Base-by-base conservation (phyloP, 108 stramenopile genomes). In the Nitzschia sp. region DNA sequence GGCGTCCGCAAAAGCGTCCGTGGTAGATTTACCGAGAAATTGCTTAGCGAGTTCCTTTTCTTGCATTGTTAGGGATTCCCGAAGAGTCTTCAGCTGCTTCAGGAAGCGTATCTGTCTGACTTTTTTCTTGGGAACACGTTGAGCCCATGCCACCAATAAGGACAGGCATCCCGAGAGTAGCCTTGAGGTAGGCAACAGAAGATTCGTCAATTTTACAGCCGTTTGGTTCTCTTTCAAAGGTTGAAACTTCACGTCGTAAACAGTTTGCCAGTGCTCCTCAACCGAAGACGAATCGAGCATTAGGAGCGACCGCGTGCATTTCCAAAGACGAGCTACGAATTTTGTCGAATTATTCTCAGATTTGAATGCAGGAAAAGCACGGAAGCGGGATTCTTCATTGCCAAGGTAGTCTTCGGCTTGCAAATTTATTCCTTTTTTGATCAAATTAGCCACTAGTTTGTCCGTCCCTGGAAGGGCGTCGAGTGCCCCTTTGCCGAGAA, bases 391-490 rank as follows among this genome's bases (percentile, higher is more conserved):
- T 27, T 55, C 26, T 13, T 61, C 53, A 27, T 62, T 55, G 6
- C 35, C 44, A 2, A 29, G 3, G 29, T 45, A 68, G 11, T 36
- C 52, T 9, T 76, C 68, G 15, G 38, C 60, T 58, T 76, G 68
- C 45, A 76, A 38, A 16, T 38, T 21, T 27, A 69, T 31, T 28
- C 62, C 52, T 6, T 50, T 33, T 44, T 69, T 45, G 52, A 76
- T 58, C 68, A 69, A 57, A 28, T 64, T 69, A n/a, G 63, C 55
- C 41, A 76, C 23, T 30, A 76, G 28, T 6, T 32, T 53, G 68
- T 76, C 75, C 4, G 56, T 50, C 21, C 31, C 45, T 30, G 75
- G 75, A 1, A 69, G 21, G 19, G 4, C 27, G 17, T 65, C 46
- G 1, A 76, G 45, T 27, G 11, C 33, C 0, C 75, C 75, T 36